These are phyloP conservation scores for Blastobotrys arbuscula DNA, from an alignment of 1,139 yeast species.

Conservation along the genomic window DNA sequence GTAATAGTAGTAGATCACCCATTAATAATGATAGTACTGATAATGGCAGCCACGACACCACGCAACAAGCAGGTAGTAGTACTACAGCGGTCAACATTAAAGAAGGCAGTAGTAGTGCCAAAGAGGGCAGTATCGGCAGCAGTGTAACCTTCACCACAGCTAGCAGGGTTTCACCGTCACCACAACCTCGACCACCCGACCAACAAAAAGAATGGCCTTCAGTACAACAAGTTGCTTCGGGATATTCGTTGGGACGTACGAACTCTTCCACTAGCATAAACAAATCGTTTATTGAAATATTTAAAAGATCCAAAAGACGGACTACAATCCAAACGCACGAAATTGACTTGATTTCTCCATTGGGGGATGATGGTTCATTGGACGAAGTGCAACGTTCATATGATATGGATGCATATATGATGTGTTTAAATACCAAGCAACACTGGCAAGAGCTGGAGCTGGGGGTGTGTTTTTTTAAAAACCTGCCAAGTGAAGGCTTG, in stretches of 20 bases:
- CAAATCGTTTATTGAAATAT: neutral
- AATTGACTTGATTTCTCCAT: neutral
- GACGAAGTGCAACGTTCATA: neutral
- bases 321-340: neutral
- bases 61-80: too few species aligned
- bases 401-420: slow-evolving; percentile 3
- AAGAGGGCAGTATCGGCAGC: neutral
- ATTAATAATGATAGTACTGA: neutral
- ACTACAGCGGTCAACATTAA: too few species aligned
- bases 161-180: neutral
- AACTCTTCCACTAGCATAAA: neutral
- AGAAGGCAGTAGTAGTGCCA: neutral
- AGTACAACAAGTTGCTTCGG: neutral
- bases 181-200: neutral
- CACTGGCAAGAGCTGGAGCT: slow-evolving; percentile 4
- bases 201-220: neutral
- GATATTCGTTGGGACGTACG: neutral
- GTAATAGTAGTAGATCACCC: neutral
- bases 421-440: neutral
- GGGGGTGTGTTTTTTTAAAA: neutral
- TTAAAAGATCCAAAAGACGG: neutral
- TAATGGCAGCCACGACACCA: neutral
- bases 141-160: neutral
- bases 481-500: slow-evolving; percentile 2
- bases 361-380: neutral